Base-by-base conservation (phyloP, 1,139 yeast genomes). In the Pichia sp. region DNA sequence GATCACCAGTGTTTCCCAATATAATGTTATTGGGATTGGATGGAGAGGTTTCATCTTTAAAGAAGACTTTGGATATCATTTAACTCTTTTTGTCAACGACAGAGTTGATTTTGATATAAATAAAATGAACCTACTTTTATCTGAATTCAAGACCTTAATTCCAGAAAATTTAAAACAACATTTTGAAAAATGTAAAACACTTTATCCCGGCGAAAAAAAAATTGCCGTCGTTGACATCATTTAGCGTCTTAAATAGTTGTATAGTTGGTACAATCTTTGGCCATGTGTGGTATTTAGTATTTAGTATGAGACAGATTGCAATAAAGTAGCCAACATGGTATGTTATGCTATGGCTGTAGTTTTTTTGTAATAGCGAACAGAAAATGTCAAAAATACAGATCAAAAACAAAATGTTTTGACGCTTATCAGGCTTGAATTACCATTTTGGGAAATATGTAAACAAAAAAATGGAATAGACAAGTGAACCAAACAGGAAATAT, bases 401-500 rank as follows among this genome's bases (percentile, higher is more conserved):
- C n/a, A 31, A 31, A 31, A 31, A 31, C 19, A 33, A 33, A 33
- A 33, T n/a, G 1, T 7, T 34, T 34, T 5, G 11, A 34, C 22
- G 38, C 38, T 34, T 34, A 34, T 34, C 38, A 34, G 1, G 13
- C 5, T n/a, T 11, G 9, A 18, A 18, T 34, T 44, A 45, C 59
- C 47, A 14, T 19, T 42, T 50, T 47, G 9, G 54, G 58, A 11
- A 18, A 52, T 48, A 45, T 13, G 49, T 52, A 52, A 55, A 55
- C 50, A 55, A 14, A 10, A 11, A 5, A 10, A 1, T 19, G 25
- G 16, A 22, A 38, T 18, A 9, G 16, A 36, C 27, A 13, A 18
- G 7, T 14, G 25, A 19, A 19, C 41, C 41, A 38, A 38, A 38
- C 2, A 19, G 27, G 41, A 10, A 2, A 11, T 9, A 11, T 18